phyloP scores from a whole-genome alignment of 495 filamentous ascomycete genomes.

The Cladorrhinum samala region DNA sequence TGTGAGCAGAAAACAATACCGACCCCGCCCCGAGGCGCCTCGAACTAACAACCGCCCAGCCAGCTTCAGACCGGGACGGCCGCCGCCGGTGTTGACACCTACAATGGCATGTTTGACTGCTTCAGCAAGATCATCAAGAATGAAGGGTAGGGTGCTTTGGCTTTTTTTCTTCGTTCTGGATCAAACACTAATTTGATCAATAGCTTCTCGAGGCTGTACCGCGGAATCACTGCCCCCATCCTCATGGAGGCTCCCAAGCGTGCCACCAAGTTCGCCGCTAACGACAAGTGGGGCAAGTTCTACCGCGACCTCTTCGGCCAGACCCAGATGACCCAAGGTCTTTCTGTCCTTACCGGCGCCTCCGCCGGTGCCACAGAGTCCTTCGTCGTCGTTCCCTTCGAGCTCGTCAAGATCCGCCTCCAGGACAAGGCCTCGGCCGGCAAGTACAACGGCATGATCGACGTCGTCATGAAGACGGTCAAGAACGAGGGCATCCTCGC shows the following conservation, averaged over 20 bases:
- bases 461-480: conserved; percentile 77
- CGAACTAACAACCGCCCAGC: conserved; percentile 43
- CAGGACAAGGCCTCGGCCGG: conserved; percentile 92
- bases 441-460: conserved; percentile 91
- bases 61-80: conserved; percentile 76
- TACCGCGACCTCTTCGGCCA: conserved; percentile 79
- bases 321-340: conserved; percentile 78
- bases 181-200: conserved; percentile 9
- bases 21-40: conserved; percentile 5
- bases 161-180: background rate
- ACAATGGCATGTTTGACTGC: conserved; percentile 97
- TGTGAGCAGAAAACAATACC: conserved; percentile 51
- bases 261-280: conserved; percentile 97
- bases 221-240: conserved; percentile 92
- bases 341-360: conserved; percentile 88
- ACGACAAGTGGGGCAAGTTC: conserved; percentile 93
- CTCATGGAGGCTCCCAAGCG: conserved; percentile 98
- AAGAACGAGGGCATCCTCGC: conserved; percentile 77
- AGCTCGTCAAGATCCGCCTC: conserved; percentile 92
- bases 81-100: conserved; percentile 64
- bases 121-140: conserved; percentile 91
- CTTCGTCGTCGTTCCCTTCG: conserved; percentile 85
- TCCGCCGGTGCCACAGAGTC: conserved; percentile 92
- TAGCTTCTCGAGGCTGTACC: conserved; percentile 84
- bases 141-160: conserved; percentile 72